phyloP scores from a whole-genome alignment of 164 flowering plant genomes.

The Tetrastigma voinierianum region DNA sequence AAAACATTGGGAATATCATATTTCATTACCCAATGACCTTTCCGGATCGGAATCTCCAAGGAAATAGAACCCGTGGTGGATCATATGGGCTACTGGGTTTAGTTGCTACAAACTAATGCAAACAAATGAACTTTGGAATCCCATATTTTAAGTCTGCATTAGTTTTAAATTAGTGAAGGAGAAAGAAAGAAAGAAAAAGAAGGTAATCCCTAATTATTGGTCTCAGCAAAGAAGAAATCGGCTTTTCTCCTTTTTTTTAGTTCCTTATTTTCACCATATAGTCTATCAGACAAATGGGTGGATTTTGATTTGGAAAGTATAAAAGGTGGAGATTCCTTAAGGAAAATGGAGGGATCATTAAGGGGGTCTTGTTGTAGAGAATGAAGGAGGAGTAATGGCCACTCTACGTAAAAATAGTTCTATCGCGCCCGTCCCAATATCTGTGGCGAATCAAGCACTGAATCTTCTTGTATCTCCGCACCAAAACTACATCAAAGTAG shows the following conservation, averaged over 20 bases:
- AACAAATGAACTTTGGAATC: neutral
- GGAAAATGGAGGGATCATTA: constrained; percentile 66
- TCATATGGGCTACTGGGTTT: no score
- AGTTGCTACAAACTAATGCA: neutral
- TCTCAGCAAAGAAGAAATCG: no score
- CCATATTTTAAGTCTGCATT: no score
- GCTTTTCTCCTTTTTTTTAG: no score
- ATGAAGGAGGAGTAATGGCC: constrained; percentile 63
- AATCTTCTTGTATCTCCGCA: constrained; percentile 17
- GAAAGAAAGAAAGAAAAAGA: no score
- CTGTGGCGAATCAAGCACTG: constrained; percentile 37
- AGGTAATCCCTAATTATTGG: no score
- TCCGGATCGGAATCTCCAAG: no score
- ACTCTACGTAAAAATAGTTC: constrained; percentile 34
- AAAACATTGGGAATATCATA: no score
- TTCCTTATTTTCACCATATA: no score
- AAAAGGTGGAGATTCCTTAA: constrained; percentile 49
- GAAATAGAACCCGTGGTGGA: no score
- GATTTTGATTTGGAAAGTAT: neutral
- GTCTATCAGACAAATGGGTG: neutral
- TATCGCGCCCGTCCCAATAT: constrained; percentile 48
- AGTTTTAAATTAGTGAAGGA: no score
- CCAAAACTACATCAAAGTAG: constrained; percentile 37
- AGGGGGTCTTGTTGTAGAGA: constrained; percentile 53
- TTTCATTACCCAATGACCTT: no score